These are phyloP conservation scores for Emmonsiellopsis sp. DNA, from an alignment of 2,329 filamentous ascomycete genomes.

Conservation along the genomic window DNA sequence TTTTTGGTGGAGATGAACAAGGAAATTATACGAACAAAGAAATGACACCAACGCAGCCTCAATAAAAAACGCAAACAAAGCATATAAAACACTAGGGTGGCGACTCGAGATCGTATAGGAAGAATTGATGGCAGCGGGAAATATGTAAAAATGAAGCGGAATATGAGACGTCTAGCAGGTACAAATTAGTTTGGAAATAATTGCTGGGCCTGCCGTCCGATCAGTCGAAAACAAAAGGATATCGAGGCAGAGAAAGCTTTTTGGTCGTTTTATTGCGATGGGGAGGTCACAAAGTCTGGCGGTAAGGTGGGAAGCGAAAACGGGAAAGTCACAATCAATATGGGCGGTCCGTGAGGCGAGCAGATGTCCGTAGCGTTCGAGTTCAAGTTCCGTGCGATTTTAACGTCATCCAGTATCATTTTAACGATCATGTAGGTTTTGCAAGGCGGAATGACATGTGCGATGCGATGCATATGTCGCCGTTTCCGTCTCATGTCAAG, in stretches of 20 bases:
- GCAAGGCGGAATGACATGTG: background rate
- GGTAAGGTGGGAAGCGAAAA: no score
- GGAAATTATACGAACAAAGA: background rate
- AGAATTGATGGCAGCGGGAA: background rate
- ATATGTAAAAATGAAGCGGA: background rate
- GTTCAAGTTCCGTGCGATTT: background rate
- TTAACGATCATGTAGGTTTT: background rate
- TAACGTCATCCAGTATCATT: conserved; percentile 1
- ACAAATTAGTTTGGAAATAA: no score
- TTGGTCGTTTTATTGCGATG: no score
- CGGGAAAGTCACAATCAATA: no score
- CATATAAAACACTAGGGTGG: no score
- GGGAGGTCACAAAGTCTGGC: no score
- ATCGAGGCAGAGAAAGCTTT: no score
- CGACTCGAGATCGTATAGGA: no score
- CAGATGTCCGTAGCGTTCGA: background rate
- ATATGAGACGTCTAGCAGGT: no score
- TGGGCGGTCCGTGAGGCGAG: background rate
- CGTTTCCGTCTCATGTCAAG: background rate
- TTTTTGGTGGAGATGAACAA: background rate
- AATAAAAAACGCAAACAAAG: no score
- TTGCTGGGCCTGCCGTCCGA: no score
- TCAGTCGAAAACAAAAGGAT: no score
- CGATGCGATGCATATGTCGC: background rate
- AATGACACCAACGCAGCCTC: background rate